Conservation (phyloP, 2,329 filamentous ascomycete genomes). For the Fusarium nanum region DNA sequence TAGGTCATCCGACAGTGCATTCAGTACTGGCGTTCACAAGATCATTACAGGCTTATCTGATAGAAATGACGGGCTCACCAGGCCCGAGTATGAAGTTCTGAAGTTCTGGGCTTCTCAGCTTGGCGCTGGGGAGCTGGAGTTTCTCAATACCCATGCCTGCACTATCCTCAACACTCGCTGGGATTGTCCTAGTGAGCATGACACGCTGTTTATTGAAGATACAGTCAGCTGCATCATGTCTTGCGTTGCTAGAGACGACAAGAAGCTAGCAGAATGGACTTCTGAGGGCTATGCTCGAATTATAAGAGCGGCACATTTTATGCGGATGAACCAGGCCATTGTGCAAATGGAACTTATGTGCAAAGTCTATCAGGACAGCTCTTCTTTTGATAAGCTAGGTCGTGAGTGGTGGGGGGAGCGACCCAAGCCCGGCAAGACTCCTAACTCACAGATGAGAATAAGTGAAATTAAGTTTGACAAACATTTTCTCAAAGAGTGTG, state of each 20-base stretch:
- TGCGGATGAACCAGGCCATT: not conserved
- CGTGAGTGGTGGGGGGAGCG: too few species aligned
- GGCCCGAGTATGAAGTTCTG: not conserved
- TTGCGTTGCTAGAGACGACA: not conserved
- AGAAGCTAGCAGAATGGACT: not conserved
- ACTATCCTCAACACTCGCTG: not conserved
- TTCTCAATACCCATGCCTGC: not conserved
- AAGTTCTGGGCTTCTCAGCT: not conserved
- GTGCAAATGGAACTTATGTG: not conserved
- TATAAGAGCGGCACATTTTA: not conserved
- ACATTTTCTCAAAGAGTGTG: not conserved
- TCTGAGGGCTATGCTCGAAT: not conserved
- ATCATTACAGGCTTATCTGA: not conserved
- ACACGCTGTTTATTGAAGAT: not conserved
- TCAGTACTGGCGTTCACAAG: not conserved
- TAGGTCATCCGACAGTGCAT: not conserved
- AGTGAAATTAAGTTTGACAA: not conserved
- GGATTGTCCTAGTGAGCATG: accelerated
- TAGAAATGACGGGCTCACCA: not conserved
- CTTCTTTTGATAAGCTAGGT: not conserved
- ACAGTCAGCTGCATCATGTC: not conserved
- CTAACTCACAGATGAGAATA: not conserved
- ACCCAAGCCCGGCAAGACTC: not conserved
- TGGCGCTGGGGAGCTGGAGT: accelerated
- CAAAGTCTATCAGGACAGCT: not conserved